Evolutionary conservation across 148 eudicot genomes (phyloP), one percentile per base, ranked within the genome.

Genomic region (Simmondsia chinensis): DNA sequence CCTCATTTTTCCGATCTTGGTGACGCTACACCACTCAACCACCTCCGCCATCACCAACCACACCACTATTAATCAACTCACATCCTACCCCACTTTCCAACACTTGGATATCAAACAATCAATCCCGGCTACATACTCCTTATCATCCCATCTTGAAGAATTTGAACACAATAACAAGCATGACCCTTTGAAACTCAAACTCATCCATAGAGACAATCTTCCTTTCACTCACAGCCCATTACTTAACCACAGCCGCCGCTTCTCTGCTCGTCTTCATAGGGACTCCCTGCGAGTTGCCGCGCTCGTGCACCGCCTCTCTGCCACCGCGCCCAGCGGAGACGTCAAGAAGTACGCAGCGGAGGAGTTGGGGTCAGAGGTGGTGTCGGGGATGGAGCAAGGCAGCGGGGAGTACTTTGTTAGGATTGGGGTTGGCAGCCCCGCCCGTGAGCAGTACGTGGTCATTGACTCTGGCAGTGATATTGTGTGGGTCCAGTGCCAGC

Each of bases 401-500:
- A 83, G 94, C 50, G 96, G 96, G 0, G 96, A 88, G 46, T 88
- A 83, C 38, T 88, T 88, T 42, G 85, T 88, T 0, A 52, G 96
- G 38, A 64, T 88, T 12, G 89, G 96, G 0, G 94, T 88, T 4
- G 96, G 96, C 1, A 80, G 87, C 52, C 96, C 96, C 1, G 61
- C 83, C 0, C 64, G 63, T 58, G 63, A 61, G 36, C 96, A 88
- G 50, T 88, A 80, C 70, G 44, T 83, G 70, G 96, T 83, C 0
- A 71, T 88, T 16, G 96, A 88, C 40, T 77, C 96, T 4, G 96
- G 96, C 0, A 77, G 87, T 50, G 96, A 88, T 45, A 67, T 88
- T 20, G 80, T 83, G 1, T 88, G 96, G 96, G 86, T 88, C 20
- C 96, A 88, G 48, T 88, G 96, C 59, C 80, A 80, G 49, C 96